These are phyloP conservation scores for Hydrangea macrophylla DNA, from an alignment of 148 eudicot genomes.

Conservation along the genomic window DNA sequence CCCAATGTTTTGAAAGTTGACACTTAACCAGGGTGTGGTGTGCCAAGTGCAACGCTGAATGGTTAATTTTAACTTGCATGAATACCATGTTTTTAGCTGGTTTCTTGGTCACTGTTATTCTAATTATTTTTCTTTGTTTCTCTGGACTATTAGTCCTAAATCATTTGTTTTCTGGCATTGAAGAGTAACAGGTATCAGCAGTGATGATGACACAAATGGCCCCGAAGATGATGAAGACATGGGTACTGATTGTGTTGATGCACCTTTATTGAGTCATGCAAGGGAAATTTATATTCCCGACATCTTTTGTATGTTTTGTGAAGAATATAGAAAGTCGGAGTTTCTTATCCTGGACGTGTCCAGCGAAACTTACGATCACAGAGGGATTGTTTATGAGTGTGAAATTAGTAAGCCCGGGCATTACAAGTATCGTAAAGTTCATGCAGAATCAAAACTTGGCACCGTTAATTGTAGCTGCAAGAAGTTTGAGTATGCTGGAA, in stretches of 20 bases:
- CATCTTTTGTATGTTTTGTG: background rate
- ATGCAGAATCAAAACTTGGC: constrained; percentile 3
- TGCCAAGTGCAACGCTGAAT: too few species aligned
- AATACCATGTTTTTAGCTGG: too few species aligned
- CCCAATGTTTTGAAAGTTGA: too few species aligned
- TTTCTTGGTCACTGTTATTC: too few species aligned
- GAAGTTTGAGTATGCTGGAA: background rate
- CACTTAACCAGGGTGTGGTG: too few species aligned
- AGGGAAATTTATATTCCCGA: constrained; percentile 1
- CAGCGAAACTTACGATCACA: background rate
- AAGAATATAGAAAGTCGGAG: background rate
- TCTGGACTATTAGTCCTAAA: background rate
- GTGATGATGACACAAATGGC: too few species aligned
- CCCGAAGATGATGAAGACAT: constrained; percentile 2
- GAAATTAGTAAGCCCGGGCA: background rate
- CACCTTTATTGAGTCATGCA: constrained; percentile 5
- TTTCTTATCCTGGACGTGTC: background rate
- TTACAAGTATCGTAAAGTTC: background rate
- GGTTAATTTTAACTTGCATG: too few species aligned
- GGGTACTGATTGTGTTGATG: background rate
- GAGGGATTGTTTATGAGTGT: background rate
- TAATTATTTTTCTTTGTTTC: too few species aligned
- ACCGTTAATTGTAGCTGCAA: background rate
- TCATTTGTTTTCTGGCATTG: background rate
- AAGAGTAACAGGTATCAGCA: background rate